A percentile compares a stretch with the other conserved stretches of the same genome.
Conservation (phyloP, 2,329 filamentous ascomycete genomes). For the Calycina herbarum region DNA sequence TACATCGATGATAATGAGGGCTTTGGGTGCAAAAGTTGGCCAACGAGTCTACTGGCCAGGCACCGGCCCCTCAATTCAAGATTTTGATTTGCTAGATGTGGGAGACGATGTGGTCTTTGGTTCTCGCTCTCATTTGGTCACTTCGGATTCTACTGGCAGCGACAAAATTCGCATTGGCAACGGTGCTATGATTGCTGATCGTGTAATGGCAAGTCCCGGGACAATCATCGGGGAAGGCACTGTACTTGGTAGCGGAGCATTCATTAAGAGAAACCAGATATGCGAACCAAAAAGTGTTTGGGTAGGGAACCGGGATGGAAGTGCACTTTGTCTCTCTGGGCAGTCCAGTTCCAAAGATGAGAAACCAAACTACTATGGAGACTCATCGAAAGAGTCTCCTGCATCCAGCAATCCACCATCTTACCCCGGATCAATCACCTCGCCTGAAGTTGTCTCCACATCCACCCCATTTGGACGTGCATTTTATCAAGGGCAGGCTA, state of each 20-base stretch:
- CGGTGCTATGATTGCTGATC: slow-evolving; percentile 57
- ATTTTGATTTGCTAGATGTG: slow-evolving; percentile 56
- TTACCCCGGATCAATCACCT: slow-evolving; percentile 23
- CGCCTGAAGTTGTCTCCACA: slow-evolving; percentile 24
- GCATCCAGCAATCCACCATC: too few relatives aligned
- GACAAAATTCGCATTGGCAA: slow-evolving; percentile 48
- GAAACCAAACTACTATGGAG: too few relatives aligned
- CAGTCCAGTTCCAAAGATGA: too few relatives aligned
- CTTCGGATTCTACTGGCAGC: slow-evolving; percentile 51
- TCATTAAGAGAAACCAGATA: slow-evolving; percentile 46
- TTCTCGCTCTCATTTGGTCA: slow-evolving; percentile 53
- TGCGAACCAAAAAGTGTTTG: slow-evolving; percentile 50
- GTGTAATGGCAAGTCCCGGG: slow-evolving; percentile 53
- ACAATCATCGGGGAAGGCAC: slow-evolving; percentile 49
- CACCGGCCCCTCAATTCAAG: slow-evolving; percentile 52
- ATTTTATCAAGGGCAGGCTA: slow-evolving; percentile 52
- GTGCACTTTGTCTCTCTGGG: not conserved
- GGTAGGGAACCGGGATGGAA: slow-evolving; percentile 50
- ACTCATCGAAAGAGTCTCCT: not conserved
- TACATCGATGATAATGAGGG: slow-evolving; percentile 51
- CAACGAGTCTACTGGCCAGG: slow-evolving; percentile 58
- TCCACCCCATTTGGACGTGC: slow-evolving; percentile 53
- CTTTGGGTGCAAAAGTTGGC: slow-evolving; percentile 54
- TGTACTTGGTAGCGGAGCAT: slow-evolving; percentile 54
- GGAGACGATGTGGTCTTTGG: slow-evolving; percentile 62